phyloP scores from a whole-genome alignment of 2,329 filamentous ascomycete genomes.

The Ascochyta fabae region DNA sequence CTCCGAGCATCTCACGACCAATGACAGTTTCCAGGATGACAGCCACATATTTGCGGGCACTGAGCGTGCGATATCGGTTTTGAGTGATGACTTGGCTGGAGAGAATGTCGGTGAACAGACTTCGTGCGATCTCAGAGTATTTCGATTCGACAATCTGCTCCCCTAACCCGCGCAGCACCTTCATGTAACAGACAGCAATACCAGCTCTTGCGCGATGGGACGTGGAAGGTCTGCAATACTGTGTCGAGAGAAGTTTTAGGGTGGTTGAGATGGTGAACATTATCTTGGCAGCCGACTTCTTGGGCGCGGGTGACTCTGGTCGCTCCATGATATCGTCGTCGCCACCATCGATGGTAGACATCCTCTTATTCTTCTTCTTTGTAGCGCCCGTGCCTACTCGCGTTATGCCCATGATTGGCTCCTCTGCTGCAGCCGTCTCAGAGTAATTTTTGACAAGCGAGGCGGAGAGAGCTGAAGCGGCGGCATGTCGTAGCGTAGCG shows the following conservation, averaged over 20 bases:
- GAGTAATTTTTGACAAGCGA: constrained; percentile 83
- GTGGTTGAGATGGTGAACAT: constrained; percentile 79
- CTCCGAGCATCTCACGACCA: constrained; percentile 80
- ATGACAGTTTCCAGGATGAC: constrained; percentile 84
- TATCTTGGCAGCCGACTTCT: constrained; percentile 73
- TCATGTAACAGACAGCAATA: constrained; percentile 85
- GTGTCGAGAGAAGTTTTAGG: constrained; percentile 76
- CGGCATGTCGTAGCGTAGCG: constrained; percentile 79
- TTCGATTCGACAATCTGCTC: constrained; percentile 82
- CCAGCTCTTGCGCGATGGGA: constrained; percentile 82
- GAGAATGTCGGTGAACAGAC: constrained; percentile 80
- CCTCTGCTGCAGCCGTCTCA: constrained; percentile 56
- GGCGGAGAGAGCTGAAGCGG: constrained; percentile 82
- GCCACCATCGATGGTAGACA: constrained; percentile 67
- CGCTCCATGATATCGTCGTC: constrained; percentile 73
- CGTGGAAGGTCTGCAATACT: constrained; percentile 80
- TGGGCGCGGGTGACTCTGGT: constrained; percentile 76
- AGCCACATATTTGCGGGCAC: constrained; percentile 83
- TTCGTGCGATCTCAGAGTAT: constrained; percentile 81
- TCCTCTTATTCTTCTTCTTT: constrained; percentile 76
- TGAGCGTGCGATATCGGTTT: constrained; percentile 86
- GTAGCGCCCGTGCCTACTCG: constrained; percentile 50
- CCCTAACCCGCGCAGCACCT: constrained; percentile 77
- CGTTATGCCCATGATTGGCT: constrained; percentile 56
- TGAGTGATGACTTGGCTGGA: constrained; percentile 76